Conservation (phyloP, 129 eudicot genomes). For the Escallonia herrerae region DNA sequence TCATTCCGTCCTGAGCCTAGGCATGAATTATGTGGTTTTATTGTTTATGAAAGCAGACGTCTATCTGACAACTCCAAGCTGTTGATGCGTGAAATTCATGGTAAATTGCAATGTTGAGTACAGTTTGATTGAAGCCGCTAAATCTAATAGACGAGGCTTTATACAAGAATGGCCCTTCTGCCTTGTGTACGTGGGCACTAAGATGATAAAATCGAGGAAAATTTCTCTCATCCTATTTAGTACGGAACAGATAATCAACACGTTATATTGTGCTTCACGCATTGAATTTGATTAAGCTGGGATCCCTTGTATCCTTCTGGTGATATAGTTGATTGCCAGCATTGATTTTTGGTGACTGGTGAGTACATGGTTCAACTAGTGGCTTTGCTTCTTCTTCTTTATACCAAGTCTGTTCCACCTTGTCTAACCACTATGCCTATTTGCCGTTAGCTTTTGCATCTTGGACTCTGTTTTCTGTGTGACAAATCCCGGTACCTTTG, state of each 20-base stretch:
- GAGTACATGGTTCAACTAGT: background rate
- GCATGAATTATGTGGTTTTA: constrained; percentile 50
- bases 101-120: constrained; percentile 33
- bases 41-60: constrained; percentile 58
- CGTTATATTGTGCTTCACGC: background rate
- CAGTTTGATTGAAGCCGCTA: background rate
- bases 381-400: background rate
- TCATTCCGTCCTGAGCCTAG: constrained; percentile 50
- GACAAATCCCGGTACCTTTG: background rate
- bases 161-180: too few species aligned
- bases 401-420: background rate
- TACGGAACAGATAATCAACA: background rate
- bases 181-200: too few species aligned
- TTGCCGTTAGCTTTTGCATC: too few species aligned
- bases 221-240: too few species aligned
- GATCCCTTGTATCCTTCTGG: background rate
- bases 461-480: background rate
- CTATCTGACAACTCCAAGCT: constrained; percentile 46
- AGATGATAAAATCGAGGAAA: too few species aligned
- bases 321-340: background rate
- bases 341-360: background rate
- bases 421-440: too few species aligned
- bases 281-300: background rate
- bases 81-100: constrained; percentile 62
- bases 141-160: too few species aligned